Conservation (phyloP, 108 stramenopile genomes). For the Bacterosira constricta region DNA sequence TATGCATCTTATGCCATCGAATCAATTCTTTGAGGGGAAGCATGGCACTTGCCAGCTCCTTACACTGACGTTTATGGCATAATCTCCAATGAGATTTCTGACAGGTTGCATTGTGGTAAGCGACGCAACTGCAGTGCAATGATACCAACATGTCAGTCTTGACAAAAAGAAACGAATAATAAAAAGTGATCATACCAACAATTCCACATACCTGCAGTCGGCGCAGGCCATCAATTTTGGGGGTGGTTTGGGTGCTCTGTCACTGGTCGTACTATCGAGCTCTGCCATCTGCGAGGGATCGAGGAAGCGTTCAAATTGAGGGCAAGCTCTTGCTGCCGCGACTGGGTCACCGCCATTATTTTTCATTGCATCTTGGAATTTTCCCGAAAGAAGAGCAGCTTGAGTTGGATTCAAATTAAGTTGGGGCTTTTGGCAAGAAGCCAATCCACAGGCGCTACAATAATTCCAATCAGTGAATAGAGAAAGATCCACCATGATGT, state of each 20-base stretch:
- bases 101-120: slow-evolving; percentile 52
- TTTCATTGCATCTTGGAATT: too few species aligned
- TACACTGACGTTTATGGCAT: slow-evolving; percentile 43
- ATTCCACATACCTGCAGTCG: slow-evolving; percentile 4
- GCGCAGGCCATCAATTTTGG: slow-evolving; percentile 42
- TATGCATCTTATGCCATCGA: slow-evolving; percentile 9
- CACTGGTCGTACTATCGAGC: background rate
- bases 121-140: slow-evolving; percentile 51
- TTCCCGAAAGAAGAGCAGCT: too few species aligned
- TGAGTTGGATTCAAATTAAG: too few species aligned
- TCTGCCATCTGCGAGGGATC: too few species aligned
- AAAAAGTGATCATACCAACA: background rate
- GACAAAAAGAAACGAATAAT: background rate
- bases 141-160: too few species aligned
- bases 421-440: background rate
- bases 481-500: background rate
- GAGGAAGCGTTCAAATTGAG: too few species aligned
- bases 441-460: slow-evolving; percentile 15
- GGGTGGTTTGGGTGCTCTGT: background rate
- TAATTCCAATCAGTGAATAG: slow-evolving; percentile 12
- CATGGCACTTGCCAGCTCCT: slow-evolving; percentile 14
- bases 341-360: too few species aligned
- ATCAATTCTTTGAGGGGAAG: slow-evolving; percentile 47
- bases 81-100: slow-evolving; percentile 54
- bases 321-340: too few species aligned